phyloP scores from a whole-genome alignment of 192 early-diverging fungal genomes.

The Rhizoclosmatium globosum region DNA sequence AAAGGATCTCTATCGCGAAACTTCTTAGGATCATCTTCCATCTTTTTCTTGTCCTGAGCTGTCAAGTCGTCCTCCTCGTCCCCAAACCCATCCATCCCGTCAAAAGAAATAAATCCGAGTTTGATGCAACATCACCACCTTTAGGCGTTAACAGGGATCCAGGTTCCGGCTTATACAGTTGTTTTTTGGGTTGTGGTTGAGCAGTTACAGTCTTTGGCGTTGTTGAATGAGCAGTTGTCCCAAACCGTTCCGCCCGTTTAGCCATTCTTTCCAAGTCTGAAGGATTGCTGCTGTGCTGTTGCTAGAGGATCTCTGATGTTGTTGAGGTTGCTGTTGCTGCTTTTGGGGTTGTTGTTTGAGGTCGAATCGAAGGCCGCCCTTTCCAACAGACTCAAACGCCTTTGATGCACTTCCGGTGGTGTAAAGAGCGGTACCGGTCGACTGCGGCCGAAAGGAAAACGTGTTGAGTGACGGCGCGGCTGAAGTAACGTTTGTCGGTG shows the following conservation, averaged over 20 bases:
- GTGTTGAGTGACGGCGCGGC: not conserved
- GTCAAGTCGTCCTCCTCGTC: not conserved
- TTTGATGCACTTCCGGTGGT: not conserved
- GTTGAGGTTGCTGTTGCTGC: constrained; percentile 4
- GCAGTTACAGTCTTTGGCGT: not conserved
- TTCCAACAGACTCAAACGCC: not conserved
- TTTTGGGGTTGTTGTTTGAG: constrained; percentile 4
- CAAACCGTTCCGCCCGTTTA: constrained; percentile 9
- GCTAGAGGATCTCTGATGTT: not conserved
- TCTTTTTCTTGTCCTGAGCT: not conserved
- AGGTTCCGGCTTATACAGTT: constrained; percentile 2
- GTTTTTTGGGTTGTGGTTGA: not conserved
- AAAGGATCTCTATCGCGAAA: constrained; percentile 15
- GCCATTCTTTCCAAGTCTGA: not conserved
- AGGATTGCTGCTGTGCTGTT: not conserved
- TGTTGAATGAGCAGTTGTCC: not conserved
- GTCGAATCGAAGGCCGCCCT: not conserved
- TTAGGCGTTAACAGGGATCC: not conserved
- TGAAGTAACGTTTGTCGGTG: not conserved
- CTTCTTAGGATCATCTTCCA: not conserved
- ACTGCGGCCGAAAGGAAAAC: not conserved
- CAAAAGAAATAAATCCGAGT: constrained; percentile 14
- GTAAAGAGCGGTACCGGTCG: not conserved
- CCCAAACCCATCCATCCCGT: not conserved
- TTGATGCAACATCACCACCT: not conserved